Base-by-base conservation (phyloP, 2,329 filamentous ascomycete species). In the Fusarium virguliforme region DNA sequence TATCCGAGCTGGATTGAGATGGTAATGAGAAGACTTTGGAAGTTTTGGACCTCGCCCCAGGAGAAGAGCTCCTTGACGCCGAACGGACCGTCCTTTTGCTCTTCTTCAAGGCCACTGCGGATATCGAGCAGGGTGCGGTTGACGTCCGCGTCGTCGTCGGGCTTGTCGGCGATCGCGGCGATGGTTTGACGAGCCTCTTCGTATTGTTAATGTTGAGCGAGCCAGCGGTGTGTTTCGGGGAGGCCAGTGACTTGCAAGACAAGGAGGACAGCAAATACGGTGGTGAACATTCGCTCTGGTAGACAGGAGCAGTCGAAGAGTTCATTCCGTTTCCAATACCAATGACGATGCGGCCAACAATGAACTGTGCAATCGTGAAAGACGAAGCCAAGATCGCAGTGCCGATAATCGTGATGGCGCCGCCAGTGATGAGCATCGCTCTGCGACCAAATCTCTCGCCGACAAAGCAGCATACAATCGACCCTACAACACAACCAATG, bases 271-370 rank as follows among this genome's bases (percentile, higher is more conserved):
- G 46, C 46, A 30, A 50, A 50, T 2, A 50, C n/a, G 1, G 24
- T 15, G 24, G 46, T 10, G 46, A 50, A 9, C 46, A 50, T 50
- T 72, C 38, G 77, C 46, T 59, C 28, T 46, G 48, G 22, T 68
- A 68, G 5, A 68, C 35, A 0, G 54, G 54, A 2, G 54, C 65
- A 10, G 62, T 68, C 6, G 84, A 81, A 1, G 84, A 85, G 59
- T 86, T 86, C 73, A 83, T 74, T 0, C 82, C 81, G 57, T 79
- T 83, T 0, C 83, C 84, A 4, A 85, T 58, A 0, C 83, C 83
- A 6, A 79, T 80, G 22, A 85, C 77, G 22, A 85, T 77, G 6
- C 84, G 76, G 2, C 81, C 82, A 5, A 82, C 80, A 48, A 83
- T 81, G 72, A 84, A 78, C 43, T 83, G 79, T 12, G 79, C 72